Evolutionary conservation across 129 eudicot species (phyloP).

Genomic region (Chrysanthemum seticuspe): DNA sequence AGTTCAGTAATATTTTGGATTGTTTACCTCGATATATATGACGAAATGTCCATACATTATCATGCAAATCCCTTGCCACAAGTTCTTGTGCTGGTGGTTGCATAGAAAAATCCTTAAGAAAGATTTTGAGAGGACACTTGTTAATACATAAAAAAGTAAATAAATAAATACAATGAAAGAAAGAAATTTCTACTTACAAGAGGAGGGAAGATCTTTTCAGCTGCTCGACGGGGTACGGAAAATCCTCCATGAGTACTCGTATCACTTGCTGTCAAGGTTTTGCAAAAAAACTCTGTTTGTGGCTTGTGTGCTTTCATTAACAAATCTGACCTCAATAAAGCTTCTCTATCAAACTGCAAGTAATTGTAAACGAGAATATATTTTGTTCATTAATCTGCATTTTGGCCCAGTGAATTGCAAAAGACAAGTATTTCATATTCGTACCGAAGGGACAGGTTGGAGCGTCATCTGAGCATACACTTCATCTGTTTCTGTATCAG

Average conservation of each 20-base stretch:
- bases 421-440: constrained; percentile 6
- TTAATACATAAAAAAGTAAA: not conserved
- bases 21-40: constrained; percentile 86
- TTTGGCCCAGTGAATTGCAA: not conserved
- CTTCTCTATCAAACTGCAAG: constrained; percentile 88
- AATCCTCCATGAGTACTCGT: constrained; percentile 99
- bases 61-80: constrained; percentile 87
- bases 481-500: constrained; percentile 97
- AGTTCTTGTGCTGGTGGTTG: constrained; percentile 99
- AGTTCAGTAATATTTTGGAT: not conserved
- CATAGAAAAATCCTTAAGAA: constrained; percentile 69
- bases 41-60: constrained; percentile 83
- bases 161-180: not conserved
- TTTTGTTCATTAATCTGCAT: constrained; percentile 9
- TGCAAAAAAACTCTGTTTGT: constrained; percentile 90
- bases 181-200: constrained; percentile 48
- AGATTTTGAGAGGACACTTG: not conserved
- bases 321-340: constrained; percentile 84
- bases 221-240: constrained; percentile 99
- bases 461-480: constrained; percentile 98
- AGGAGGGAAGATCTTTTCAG: constrained; percentile 91
- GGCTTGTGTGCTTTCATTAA: constrained; percentile 77
- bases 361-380: constrained; percentile 4
- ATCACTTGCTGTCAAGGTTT: constrained; percentile 97
- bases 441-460: constrained; percentile 92